Conservation (phyloP, 2,329 filamentous ascomycete species). For the Phialophora chinensis region DNA sequence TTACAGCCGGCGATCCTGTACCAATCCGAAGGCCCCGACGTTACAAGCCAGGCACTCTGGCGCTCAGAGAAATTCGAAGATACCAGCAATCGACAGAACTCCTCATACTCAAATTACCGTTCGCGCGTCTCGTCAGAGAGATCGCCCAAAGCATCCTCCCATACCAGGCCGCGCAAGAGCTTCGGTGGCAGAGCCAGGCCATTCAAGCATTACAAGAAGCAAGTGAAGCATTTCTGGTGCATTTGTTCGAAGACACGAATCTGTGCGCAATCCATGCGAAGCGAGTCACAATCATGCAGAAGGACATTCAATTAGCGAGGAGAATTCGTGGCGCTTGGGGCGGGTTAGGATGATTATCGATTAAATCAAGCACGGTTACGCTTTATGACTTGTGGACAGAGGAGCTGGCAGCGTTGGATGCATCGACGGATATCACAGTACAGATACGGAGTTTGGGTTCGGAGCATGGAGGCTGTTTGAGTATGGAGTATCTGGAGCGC, state of each 20-base stretch:
- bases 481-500: background rate
- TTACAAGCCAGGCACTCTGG: slow-evolving; percentile 80
- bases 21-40: slow-evolving; percentile 66
- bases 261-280: slow-evolving; percentile 96
- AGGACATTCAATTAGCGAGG: slow-evolving; percentile 92
- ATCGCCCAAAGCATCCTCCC: slow-evolving; percentile 64
- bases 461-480: background rate
- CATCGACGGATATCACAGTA: slow-evolving; percentile 20
- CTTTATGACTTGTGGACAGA: slow-evolving; percentile 10
- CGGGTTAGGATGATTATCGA: slow-evolving; percentile 60
- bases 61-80: slow-evolving; percentile 86
- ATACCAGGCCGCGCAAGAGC: slow-evolving; percentile 65
- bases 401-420: slow-evolving; percentile 5
- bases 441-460: slow-evolving; percentile 2
- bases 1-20: slow-evolving; percentile 73
- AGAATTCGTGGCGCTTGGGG: slow-evolving; percentile 80
- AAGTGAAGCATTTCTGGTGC: slow-evolving; percentile 93
- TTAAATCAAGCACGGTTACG: slow-evolving; percentile 1
- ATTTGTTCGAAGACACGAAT: slow-evolving; percentile 96
- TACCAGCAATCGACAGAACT: slow-evolving; percentile 92
- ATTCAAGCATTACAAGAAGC: slow-evolving; percentile 93
- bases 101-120: slow-evolving; percentile 68
- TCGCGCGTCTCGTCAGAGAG: slow-evolving; percentile 57
- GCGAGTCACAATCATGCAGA: slow-evolving; percentile 95
- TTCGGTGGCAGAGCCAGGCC: slow-evolving; percentile 96